Base-by-base conservation (phyloP, 208 protist species). In the Leishmania braziliensis region DNA sequence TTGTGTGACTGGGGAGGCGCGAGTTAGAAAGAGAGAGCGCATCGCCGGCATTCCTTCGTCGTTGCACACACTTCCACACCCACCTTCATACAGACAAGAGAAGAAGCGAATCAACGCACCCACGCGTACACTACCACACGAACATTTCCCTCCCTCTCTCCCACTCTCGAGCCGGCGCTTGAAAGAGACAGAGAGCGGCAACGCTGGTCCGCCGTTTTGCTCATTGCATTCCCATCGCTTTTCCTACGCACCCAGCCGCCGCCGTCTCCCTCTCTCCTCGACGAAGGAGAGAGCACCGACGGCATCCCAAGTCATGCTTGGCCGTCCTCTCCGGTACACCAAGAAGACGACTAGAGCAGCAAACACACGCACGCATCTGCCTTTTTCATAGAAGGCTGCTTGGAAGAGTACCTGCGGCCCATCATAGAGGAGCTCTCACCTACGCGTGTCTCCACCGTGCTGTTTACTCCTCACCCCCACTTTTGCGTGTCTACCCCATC, bases 381-480 rank as follows among this genome's bases (percentile, higher is more conserved):
- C 43, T 60, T 43, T 62, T 10, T 48, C 48, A 76, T 76, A 76
- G 29, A 76, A 62, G 51, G 20, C 53, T 76, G n/a, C 48, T 73
- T 26, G 23, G 10, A n/a, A 33, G 43, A 29, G 26, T 48, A 54
- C 12, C 26, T 33, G 36, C 69, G 36, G 43, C 69, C 51, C 69
- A 51, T 26, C 26, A 73, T 73, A 73, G 46, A 73, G 36, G 51
- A 53, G 14, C 26, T 73, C 26, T 29, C 23, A n/a, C 69, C 23
- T 39, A 68, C 62, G 29, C 62, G 62, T 39, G 62, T 3, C 14
- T 29, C 29, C 39, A 10, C 26, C 26, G 2, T n/a, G 26, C 29
- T 33, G 58, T 33, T 14, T 8, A 23, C 33, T 12, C 12, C 20
- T n/a, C 16, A 43, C 66, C 39, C 20, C 14, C 5, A 5, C 9